A percentile compares a stretch with the other conserved stretches of the same genome.
phyloP scores from a whole-genome alignment of 164 flowering plant species.

The Magnolia officinalis region DNA sequence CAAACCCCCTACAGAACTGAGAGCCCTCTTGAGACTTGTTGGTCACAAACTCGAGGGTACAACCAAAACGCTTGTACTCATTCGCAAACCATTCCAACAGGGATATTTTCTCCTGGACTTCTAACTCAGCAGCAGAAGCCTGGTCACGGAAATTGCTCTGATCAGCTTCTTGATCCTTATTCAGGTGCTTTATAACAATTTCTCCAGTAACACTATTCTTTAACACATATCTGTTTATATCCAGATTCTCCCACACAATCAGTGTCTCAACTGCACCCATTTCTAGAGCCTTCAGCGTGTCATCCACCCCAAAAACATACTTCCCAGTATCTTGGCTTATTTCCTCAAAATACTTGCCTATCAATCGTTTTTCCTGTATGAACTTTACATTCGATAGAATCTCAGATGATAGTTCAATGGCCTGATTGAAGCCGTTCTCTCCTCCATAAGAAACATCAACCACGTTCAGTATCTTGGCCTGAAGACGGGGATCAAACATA shows the following conservation, averaged over 20 bases:
- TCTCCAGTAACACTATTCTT: slow-evolving; percentile 13
- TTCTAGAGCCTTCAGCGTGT: slow-evolving; percentile 12
- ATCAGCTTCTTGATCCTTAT: slow-evolving; percentile 13
- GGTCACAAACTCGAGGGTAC: slow-evolving; percentile 15
- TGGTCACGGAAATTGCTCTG: slow-evolving; percentile 13
- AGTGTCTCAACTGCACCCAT: slow-evolving; percentile 15
- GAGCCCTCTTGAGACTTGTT: slow-evolving; percentile 18
- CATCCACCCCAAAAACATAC: slow-evolving; percentile 16
- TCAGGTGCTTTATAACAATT: slow-evolving; percentile 10
- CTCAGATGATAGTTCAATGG: slow-evolving; percentile 12
- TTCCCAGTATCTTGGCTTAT: slow-evolving; percentile 16
- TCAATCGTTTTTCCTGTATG: slow-evolving; percentile 11
- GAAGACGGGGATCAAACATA: slow-evolving; percentile 19
- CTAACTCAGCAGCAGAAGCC: slow-evolving; percentile 7
- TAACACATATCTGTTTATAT: slow-evolving; percentile 9
- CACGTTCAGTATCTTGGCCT: slow-evolving; percentile 17
- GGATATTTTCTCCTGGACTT: slow-evolving; percentile 15
- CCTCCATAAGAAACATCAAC: slow-evolving; percentile 20
- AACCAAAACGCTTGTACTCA: slow-evolving; percentile 14
- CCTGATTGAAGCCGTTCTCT: slow-evolving; percentile 16
- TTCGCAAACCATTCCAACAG: slow-evolving; percentile 17
- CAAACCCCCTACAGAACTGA: slow-evolving; percentile 18
- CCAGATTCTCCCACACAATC: slow-evolving; percentile 16
- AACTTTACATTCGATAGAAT: slow-evolving; percentile 16
- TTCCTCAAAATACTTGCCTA: slow-evolving; percentile 17